These are phyloP conservation scores for Diaporthe caulivora DNA, from an alignment of 2,329 filamentous ascomycete genomes.

Conservation along the genomic window DNA sequence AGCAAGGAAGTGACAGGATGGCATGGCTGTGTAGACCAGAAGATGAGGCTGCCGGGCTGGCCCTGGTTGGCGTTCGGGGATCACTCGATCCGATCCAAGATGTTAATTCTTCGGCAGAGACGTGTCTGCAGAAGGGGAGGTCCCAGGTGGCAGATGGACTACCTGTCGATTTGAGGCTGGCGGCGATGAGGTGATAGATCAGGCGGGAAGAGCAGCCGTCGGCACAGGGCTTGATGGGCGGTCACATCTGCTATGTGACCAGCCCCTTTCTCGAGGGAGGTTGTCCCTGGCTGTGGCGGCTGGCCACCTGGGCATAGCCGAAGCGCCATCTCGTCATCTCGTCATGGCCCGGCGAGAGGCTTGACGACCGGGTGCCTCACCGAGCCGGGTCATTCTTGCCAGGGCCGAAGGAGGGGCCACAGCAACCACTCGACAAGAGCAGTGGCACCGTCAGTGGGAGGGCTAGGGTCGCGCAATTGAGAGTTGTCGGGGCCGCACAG, in stretches of 20 bases:
- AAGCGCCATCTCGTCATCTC: not conserved
- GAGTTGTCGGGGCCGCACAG: constrained; percentile 34
- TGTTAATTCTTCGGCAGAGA: not conserved
- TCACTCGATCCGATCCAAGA: not conserved
- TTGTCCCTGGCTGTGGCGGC: constrained; percentile 8
- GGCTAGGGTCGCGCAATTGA: constrained; percentile 34
- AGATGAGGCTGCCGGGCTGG: not conserved
- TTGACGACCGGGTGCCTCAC: not conserved
- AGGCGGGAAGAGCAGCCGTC: not conserved
- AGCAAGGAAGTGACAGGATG: constrained; percentile 14
- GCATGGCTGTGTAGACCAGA: constrained; percentile 9
- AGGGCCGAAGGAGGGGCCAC: constrained; percentile 4
- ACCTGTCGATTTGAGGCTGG: constrained; percentile 10
- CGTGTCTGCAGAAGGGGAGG: not conserved
- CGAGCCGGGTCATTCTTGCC: not conserved
- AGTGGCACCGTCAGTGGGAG: constrained; percentile 14
- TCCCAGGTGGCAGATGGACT: not conserved
- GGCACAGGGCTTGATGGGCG: not conserved
- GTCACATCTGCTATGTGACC: constrained; percentile 6
- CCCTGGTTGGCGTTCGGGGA: constrained; percentile 1
- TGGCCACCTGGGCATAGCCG: constrained; percentile 4
- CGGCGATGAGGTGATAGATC: constrained; percentile 15
- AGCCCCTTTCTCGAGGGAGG: constrained; percentile 13
- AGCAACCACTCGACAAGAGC: constrained; percentile 6
- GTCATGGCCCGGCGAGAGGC: not conserved